Percentiles rank a stretch among this genome's conserved stretches.
Evolutionary conservation across 2,329 filamentous ascomycete species (phyloP).

Genomic region (Pseudogymnoascus verrucosus): DNA sequence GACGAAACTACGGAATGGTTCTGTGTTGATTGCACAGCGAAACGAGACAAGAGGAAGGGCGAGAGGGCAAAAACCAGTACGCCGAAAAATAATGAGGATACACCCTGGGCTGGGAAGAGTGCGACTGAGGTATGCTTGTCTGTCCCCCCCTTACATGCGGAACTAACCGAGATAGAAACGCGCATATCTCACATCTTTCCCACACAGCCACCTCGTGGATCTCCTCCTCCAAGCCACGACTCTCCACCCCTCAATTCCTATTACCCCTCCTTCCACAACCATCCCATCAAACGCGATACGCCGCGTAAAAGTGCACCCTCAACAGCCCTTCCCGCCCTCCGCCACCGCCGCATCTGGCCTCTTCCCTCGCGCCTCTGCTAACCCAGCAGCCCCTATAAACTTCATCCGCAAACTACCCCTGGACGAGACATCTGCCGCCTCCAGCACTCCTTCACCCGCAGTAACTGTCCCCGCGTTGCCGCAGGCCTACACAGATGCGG

Average conservation of each 20-base stretch:
- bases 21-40: conserved; percentile 53
- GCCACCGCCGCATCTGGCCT: conserved; percentile 26
- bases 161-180: conserved; percentile 41
- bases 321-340: conserved; percentile 26
- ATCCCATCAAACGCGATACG: conserved; percentile 15
- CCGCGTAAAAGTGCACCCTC: conserved; percentile 19
- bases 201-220: conserved; percentile 54
- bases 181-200: conserved; percentile 53
- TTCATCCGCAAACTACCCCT: conserved; percentile 32
- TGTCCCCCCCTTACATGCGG: not conserved
- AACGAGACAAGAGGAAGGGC: conserved; percentile 37
- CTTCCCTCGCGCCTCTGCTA: conserved; percentile 30
- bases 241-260: conserved; percentile 54
- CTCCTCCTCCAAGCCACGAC: conserved; percentile 55
- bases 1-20: conserved; percentile 64
- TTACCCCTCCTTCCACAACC: conserved; percentile 42
- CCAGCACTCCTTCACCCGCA: not conserved
- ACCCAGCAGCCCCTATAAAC: conserved; percentile 31
- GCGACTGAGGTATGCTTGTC: conserved; percentile 31
- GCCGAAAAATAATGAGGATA: conserved; percentile 10
- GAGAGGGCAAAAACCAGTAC: conserved; percentile 25
- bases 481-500: not conserved
- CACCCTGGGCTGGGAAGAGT: conserved; percentile 22
- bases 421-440: conserved; percentile 9
- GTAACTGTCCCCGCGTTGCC: not conserved